Conservation (phyloP, 2,329 filamentous ascomycete species). For the Chalaropsis ovoidea region DNA sequence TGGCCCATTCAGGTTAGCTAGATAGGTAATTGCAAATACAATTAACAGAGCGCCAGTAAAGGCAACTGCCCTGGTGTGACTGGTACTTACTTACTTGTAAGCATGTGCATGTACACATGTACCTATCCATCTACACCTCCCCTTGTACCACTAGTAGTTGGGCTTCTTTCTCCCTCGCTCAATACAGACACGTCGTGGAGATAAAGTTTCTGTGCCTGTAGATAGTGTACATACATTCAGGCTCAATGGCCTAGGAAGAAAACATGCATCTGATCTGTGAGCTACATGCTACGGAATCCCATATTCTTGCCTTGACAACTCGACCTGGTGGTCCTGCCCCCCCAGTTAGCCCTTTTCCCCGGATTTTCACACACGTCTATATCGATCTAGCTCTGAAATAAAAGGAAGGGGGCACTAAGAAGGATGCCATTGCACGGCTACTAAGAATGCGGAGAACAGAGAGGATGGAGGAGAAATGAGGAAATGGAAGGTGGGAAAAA, state of each 20-base stretch:
- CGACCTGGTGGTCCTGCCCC: background rate
- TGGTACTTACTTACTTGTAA: no score
- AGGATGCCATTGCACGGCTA: background rate
- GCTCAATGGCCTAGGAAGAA: constrained; percentile 5
- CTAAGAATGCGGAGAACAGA: constrained; percentile 1
- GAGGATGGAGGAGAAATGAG: background rate
- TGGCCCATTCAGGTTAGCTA: background rate
- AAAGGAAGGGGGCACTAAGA: background rate
- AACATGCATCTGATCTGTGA: background rate
- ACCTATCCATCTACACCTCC: no score
- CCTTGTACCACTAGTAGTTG: no score
- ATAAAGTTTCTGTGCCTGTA: constrained; percentile 11
- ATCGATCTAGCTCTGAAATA: background rate
- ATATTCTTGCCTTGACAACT: background rate
- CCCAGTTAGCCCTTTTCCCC: constrained; percentile 13
- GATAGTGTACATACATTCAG: background rate
- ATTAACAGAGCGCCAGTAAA: no score
- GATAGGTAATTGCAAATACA: background rate
- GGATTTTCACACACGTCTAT: constrained; percentile 15
- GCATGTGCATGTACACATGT: no score
- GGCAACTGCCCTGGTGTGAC: no score
- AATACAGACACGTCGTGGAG: constrained; percentile 7
- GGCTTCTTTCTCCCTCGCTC: no score
- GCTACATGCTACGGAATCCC: background rate
- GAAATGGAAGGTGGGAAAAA: background rate